Conservation (phyloP, 1,284 basidiomycete genomes). For the Leccinum solheimii region DNA sequence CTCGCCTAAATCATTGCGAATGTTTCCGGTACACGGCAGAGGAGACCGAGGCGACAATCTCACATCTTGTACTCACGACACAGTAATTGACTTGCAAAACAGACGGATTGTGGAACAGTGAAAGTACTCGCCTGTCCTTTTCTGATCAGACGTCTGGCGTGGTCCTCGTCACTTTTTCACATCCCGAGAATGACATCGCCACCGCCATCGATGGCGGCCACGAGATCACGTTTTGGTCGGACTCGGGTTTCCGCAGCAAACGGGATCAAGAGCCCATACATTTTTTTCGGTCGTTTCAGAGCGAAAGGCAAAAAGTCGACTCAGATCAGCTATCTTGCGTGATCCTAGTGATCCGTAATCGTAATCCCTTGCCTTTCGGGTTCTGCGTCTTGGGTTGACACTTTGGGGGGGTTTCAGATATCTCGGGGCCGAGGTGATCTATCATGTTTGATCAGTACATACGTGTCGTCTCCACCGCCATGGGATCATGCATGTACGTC, state of each 20-base stretch:
- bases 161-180: too few species aligned
- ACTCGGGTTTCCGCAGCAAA: background rate
- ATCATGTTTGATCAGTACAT: background rate
- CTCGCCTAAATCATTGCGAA: too few species aligned
- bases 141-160: too few species aligned
- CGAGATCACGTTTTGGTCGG: background rate
- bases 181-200: background rate
- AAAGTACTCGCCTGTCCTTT: background rate
- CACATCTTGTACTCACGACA: too few species aligned
- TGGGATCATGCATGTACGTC: background rate
- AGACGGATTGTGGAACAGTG: background rate
- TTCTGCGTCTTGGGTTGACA: too few species aligned
- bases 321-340: too few species aligned
- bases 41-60: too few species aligned
- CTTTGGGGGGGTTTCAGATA: background rate
- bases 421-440: background rate
- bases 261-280: background rate
- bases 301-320: too few species aligned
- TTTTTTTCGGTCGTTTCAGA: background rate
- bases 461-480: background rate
- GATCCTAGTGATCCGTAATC: too few species aligned
- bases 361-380: too few species aligned
- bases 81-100: too few species aligned
- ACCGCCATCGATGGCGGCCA: background rate
- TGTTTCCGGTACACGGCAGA: too few species aligned